Base-by-base conservation (phyloP, 257 asterid genomes). In the Solanum piurae region DNA sequence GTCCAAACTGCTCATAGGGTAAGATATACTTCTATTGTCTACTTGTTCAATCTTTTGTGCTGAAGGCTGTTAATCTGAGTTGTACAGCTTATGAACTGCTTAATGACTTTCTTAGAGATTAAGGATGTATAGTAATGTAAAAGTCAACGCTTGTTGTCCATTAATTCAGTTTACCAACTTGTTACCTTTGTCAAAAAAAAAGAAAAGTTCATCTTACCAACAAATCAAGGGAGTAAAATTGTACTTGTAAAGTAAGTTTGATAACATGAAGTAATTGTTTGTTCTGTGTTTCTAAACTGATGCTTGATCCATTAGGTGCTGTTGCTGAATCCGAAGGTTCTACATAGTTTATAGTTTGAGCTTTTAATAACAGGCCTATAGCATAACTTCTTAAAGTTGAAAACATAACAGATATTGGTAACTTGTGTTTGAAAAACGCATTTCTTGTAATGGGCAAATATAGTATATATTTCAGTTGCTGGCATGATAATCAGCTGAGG, bases 1-100 rank as follows among this genome's bases (percentile, higher is more conserved):
- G 98, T 97, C 64, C 99, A 96, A 90, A 97, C 99, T 37, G 98
- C 99, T 89, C 99, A 97, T 86, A 92, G 99, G 90, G 99, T 97
- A 90, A 94, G 98, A 87, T 46, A 90, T 87, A 84, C 31, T 33
- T 88, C 42, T 29, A 55, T 62, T 33, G 37, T 86, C 74, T 69
- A 62, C 69, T 72, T 62, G 37, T 84, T 86, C 21, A 49, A 79
- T 71, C 46, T 40, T 88, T 36, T 82, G 37, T 31, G 69, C 69
- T 49, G 21, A 49, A 82, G 86, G 69, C 86, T 80, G 85, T 80
- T 29, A 80, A 82, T 82, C 85, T 49, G 44, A 82, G 18, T 5
- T 49, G 11, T 82, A 49, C 44, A 18, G 27, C 86, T 82, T 82
- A 31, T 52, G 69, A 49, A 82, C 44, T 82, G 31, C 71, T 82